These are phyloP conservation scores for Protea cynaroides DNA, from an alignment of 164 flowering plant genomes.

Conservation along the genomic window DNA sequence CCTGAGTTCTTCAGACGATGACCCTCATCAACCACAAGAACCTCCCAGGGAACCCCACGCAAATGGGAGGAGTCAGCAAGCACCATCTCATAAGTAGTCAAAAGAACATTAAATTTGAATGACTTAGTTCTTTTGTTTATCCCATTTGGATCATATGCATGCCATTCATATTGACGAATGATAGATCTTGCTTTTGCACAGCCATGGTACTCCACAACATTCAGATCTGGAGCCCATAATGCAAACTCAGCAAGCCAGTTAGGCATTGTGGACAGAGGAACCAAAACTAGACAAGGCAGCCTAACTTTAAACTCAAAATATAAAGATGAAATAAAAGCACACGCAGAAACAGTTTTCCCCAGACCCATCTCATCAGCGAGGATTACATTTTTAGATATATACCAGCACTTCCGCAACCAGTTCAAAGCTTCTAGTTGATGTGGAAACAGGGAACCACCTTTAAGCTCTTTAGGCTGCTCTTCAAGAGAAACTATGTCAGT, in stretches of 20 bases:
- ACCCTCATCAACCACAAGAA: slow-evolving; percentile 98
- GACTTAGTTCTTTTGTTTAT: slow-evolving; percentile 40
- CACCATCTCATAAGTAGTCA: slow-evolving; percentile 98
- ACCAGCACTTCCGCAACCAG: slow-evolving; percentile 97
- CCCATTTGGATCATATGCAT: slow-evolving; percentile 41
- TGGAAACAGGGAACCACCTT: slow-evolving; percentile 86
- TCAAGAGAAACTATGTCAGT: slow-evolving; percentile 56
- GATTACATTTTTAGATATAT: slow-evolving; percentile 83
- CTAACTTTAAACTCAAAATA: slow-evolving; percentile 71
- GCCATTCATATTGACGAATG: slow-evolving; percentile 98
- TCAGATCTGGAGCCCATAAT: slow-evolving; percentile 85
- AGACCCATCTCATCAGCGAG: slow-evolving; percentile 99
- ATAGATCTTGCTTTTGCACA: slow-evolving; percentile 82
- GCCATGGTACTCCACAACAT: slow-evolving; percentile 98
- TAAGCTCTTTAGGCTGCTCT: slow-evolving; percentile 86
- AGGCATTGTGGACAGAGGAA: slow-evolving; percentile 99
- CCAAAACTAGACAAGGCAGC: slow-evolving; percentile 85
- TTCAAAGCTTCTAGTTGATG: slow-evolving; percentile 98
- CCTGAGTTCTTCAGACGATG: slow-evolving; percentile 92
- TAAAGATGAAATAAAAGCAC: slow-evolving; percentile 86
- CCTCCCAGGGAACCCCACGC: slow-evolving; percentile 97
- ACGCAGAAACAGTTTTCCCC: slow-evolving; percentile 95
- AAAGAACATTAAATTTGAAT: slow-evolving; percentile 78
- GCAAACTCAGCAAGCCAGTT: slow-evolving; percentile 96
- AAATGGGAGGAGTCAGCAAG: slow-evolving; percentile 82